Base-by-base conservation (phyloP, 495 filamentous ascomycete species). In the Choiromyces venosus region DNA sequence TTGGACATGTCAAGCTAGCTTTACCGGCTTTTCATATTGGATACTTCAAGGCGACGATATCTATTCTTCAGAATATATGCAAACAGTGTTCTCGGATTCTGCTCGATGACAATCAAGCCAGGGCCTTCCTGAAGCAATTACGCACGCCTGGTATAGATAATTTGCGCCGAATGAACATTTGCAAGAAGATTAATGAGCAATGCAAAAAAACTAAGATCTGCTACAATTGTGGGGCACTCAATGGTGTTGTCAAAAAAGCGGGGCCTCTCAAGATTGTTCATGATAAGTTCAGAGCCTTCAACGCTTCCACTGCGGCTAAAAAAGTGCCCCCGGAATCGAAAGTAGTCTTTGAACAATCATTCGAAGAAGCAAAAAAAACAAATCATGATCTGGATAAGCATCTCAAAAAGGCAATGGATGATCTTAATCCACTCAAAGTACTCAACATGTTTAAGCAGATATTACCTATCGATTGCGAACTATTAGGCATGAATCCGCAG, bases 11-110 rank as follows among this genome's bases (percentile, higher is more conserved):
- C 73, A 87, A 90, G 81, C 87, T 99, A 33, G 92, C 93, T 10
- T 86, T 99, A 16, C 95, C 95, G 7, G 91, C 91, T 37, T 97
- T 97, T 78, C 95, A 98, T 80, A 91, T 98, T 74, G 95, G 95
- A 71, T 99, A 97, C 79, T 90, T 98, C 79, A 94, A 92, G 79
- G 91, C 93, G 75, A 92, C 94, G 61, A 92, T 96, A 72, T 87
- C 88, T 25, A 93, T 96, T 65, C 85, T 98, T 42, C 92, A 97
- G 80, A 90, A 93, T 74, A 94, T 99, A 76, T 99, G 95, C 89
- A 99, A 99, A 82, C 86, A 88, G 68, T 94, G 92, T 81, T 86
- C 92, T 3, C 87, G 86, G 68, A 89, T 97, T 39, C 85, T 99
- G 33, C 86, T 99, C 36, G 87, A 89, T 14, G 93, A 97, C 76